A percentile compares a stretch with the other conserved stretches of the same genome.
Conservation (phyloP, 768 basidiomycete genomes). For the Sistotremastrum suecicum region DNA sequence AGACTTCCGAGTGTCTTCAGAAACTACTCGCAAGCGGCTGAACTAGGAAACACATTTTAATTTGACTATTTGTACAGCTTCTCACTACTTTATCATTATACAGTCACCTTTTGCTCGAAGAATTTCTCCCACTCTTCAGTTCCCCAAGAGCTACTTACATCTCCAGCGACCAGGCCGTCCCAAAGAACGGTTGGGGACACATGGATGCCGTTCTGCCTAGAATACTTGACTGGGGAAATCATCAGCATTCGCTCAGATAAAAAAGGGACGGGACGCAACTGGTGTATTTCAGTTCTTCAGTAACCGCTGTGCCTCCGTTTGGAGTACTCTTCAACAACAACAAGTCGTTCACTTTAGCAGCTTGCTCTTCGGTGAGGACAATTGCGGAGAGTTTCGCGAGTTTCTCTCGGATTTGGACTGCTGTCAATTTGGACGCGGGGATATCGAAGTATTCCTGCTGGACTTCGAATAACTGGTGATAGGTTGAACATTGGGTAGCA, state of each 20-base stretch:
- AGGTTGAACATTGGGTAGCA: neutral
- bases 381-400: constrained; percentile 45
- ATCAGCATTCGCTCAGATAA: neutral
- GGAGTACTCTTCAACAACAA: constrained; percentile 45
- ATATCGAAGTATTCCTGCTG: constrained; percentile 76
- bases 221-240: constrained; percentile 60
- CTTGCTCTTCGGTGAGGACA: constrained; percentile 35
- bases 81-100: constrained; percentile 12
- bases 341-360: constrained; percentile 43
- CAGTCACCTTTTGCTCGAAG: constrained; percentile 41
- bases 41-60: no score
- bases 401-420: constrained; percentile 59
- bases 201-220: constrained; percentile 84
- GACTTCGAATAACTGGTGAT: constrained; percentile 52
- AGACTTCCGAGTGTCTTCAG: no score
- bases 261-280: constrained; percentile 17
- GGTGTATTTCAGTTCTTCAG: constrained; percentile 81
- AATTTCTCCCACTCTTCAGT: constrained; percentile 71
- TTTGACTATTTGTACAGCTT: no score
- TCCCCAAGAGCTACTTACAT: constrained; percentile 73
- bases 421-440: constrained; percentile 49
- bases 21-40: no score
- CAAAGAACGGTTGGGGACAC: constrained; percentile 75
- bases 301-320: constrained; percentile 74
- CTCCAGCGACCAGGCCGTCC: constrained; percentile 59